Evolutionary conservation across 306 rosid species (phyloP).

Genomic region (Prunus kanzakura): DNA sequence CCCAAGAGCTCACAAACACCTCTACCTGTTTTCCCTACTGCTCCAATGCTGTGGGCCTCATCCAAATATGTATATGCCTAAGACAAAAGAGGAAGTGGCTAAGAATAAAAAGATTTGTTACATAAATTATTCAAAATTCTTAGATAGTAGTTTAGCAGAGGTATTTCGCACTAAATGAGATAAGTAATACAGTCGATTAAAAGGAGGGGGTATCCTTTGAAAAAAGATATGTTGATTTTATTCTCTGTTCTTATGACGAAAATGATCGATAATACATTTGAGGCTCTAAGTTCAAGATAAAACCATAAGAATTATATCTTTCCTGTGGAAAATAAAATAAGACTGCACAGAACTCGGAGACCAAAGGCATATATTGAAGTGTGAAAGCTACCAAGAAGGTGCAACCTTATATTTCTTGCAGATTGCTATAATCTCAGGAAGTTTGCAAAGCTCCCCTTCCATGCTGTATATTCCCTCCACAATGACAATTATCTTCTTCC

Average conservation of each 20-base stretch:
- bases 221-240: not conserved
- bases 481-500: slow-evolving; percentile 86
- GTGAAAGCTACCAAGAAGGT: not conserved
- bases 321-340: not conserved
- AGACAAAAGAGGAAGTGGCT: not conserved
- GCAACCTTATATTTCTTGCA: slow-evolving; percentile 85
- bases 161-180: not conserved
- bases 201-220: not conserved
- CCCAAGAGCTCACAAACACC: slow-evolving; percentile 84
- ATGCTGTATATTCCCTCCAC: slow-evolving; percentile 96
- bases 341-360: not conserved
- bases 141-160: not conserved
- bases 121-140: not conserved
- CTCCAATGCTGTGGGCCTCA: slow-evolving; percentile 97
- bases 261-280: not conserved
- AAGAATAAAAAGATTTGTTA: not conserved
- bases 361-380: not conserved
- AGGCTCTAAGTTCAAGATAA: not conserved
- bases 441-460: slow-evolving; percentile 98
- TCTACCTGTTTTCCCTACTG: slow-evolving; percentile 77
- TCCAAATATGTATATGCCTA: slow-evolving; percentile 84
- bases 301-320: not conserved
- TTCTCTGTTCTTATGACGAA: not conserved
- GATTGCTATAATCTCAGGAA: slow-evolving; percentile 81
- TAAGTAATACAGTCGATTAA: not conserved